Base-by-base conservation (phyloP, 2,329 filamentous ascomycete species). In the Aspergillus aculeatus region DNA sequence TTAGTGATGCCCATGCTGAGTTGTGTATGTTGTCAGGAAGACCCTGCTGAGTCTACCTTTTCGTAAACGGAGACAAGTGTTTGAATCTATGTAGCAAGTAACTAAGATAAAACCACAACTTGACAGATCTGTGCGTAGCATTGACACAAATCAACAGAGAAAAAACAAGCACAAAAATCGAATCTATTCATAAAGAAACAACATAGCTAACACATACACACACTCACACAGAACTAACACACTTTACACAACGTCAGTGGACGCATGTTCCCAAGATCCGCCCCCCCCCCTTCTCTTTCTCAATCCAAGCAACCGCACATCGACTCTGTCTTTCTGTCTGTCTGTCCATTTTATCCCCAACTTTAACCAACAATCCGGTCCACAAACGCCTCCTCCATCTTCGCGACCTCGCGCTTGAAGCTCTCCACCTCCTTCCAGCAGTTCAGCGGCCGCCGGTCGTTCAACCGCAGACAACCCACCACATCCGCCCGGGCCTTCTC, bases 361-460 rank as follows among this genome's bases (percentile, higher is more conserved):
- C 62, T 64, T 57, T 72, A 78, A 67, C 75, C 76, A 58, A 79
- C 73, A 69, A 96, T 87, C 80, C 88, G 91, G 73, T 96, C 89
- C 38, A 97, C 91, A 86, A 96, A 98, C 26, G 83, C 83, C 78
- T 86, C 89, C 84, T 97, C 94, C 77, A 97, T 77, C 80, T 86
- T 87, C 68, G 90, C 86, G 54, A 98, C 93, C 82, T 96, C 91
- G 69, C 85, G 84, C 85, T 93, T 96, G 78, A 98, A 98, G 21
- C 82, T 83, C 80, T 96, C 89, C 24, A 97, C 92, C 84, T 97
- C 92, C 77, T 88, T 84, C 90, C 91, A 97, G 84, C 94, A 98
- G 81, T 97, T 91, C 73, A 97, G 81, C 74, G 94, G 93, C 75
- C 92, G 85, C 65, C 92, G 84, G 78, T 97, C 93, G 76, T 97